Percentiles rank a stretch among this genome's conserved stretches.
Evolutionary conservation across 2,329 filamentous ascomycete species (phyloP).

Genomic region (Cyphellophora europaea): DNA sequence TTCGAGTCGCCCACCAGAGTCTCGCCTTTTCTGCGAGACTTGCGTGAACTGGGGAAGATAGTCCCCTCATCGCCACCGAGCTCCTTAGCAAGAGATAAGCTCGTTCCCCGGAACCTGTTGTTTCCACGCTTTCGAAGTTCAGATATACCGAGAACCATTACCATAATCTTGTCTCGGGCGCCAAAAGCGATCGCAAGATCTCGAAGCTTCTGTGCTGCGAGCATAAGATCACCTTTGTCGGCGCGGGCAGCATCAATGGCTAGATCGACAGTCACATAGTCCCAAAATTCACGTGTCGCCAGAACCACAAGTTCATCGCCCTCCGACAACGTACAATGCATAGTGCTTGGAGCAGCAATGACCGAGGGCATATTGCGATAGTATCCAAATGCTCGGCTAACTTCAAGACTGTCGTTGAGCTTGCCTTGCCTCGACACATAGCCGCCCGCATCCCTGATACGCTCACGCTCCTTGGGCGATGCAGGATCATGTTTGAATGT

Average conservation of each 20-base stretch:
- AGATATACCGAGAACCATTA: constrained; percentile 93
- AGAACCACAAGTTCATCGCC: constrained; percentile 90
- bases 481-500: constrained; percentile 92
- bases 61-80: constrained; percentile 51
- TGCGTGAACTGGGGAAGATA: constrained; percentile 56
- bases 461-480: constrained; percentile 69
- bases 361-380: constrained; percentile 86
- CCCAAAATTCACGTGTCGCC: constrained; percentile 89
- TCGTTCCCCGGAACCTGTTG: constrained; percentile 65
- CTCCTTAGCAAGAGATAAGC: constrained; percentile 74
- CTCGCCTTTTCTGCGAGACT: constrained; percentile 47
- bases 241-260: constrained; percentile 85
- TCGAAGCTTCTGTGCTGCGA: constrained; percentile 84
- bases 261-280: constrained; percentile 80
- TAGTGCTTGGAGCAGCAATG: constrained; percentile 79
- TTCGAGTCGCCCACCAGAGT: constrained; percentile 63
- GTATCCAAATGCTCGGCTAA: constrained; percentile 92
- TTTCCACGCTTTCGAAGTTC: constrained; percentile 82
- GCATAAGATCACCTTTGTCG: constrained; percentile 84
- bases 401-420: constrained; percentile 81
- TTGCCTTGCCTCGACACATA: constrained; percentile 93
- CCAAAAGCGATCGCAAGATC: constrained; percentile 95
- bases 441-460: constrained; percentile 88
- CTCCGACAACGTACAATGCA: constrained; percentile 68
- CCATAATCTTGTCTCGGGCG: constrained; percentile 91